Evolutionary conservation across 768 basidiomycete species (phyloP), one percentile per base, ranked within the genome.

Genomic region (Kwoniella dendrophila): DNA sequence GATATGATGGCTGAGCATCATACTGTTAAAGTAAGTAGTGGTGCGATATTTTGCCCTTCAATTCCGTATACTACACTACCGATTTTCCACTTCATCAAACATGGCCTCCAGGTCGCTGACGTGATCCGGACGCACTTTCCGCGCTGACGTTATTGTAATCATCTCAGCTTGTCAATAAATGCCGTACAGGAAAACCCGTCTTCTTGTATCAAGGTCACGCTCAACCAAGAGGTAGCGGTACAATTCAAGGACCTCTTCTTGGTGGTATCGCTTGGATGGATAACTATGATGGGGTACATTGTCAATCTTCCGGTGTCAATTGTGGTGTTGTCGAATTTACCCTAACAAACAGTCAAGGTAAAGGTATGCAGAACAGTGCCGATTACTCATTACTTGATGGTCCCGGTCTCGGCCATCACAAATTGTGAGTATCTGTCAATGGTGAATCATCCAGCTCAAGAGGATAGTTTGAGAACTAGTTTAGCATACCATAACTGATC

Each of bases 311-410:
- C 22, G 65, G 65, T 22, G 49, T 67, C 65, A 67, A 67, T 34
- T 67, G 65, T 38, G 65, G 49, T 10, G 53, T 43, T 14, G 65
- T 67, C 41, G 58, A 67, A 36, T 67, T 67, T 20, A 62, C 65
- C 3, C 50, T 67, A 12, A 29, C 59, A 41, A 56, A 66, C 52
- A 45, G 55, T 2, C 29, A 36, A 22, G 55, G 34, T 40, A 11
- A 16, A 3, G 33, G 33, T n/a, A 24, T 45, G 54, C 52, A 56
- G 49, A 67, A 57, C 43, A 27, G 55, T 22, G 54, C 56, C 41
- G 52, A 62, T n/a, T 67, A 67, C 49, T 55, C 52, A 10, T 33
- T 67, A 2, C 45, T 57, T 2, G 30, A 29, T 34, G 49, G 40
- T 20, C 52, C 52, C 16, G 27, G 30, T 20, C 36, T 53, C 11